Conservation (phyloP, 2,329 filamentous ascomycete genomes). For the Diplodia corticola region DNA sequence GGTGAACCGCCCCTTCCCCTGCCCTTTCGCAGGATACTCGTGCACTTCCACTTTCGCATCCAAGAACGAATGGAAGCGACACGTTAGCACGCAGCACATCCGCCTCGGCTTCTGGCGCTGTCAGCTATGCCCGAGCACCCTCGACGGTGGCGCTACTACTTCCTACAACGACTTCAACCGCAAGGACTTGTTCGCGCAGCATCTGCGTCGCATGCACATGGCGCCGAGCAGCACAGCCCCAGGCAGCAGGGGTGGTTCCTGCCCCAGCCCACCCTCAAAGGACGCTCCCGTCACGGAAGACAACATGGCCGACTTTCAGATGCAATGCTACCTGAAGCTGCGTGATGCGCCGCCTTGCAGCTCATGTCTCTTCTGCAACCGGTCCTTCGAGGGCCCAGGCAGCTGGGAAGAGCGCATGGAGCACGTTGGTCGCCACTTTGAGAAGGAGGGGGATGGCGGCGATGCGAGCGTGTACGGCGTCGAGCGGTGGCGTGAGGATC, state of each 20-base stretch:
- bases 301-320: slow-evolving; percentile 58
- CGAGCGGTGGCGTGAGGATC: slow-evolving; percentile 33
- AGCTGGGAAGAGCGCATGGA: slow-evolving; percentile 86
- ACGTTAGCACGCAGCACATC: slow-evolving; percentile 78
- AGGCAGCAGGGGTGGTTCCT: slow-evolving; percentile 39
- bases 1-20: slow-evolving; percentile 64
- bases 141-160: slow-evolving; percentile 32
- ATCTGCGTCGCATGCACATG: slow-evolving; percentile 82
- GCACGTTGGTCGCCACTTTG: slow-evolving; percentile 79
- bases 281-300: slow-evolving; percentile 46
- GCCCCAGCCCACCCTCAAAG: slow-evolving; percentile 9
- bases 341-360: slow-evolving; percentile 63
- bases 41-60: slow-evolving; percentile 71
- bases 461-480: slow-evolving; percentile 24
- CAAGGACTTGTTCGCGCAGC: slow-evolving; percentile 88
- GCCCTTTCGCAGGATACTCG: slow-evolving; percentile 76
- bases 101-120: slow-evolving; percentile 75
- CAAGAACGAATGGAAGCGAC: slow-evolving; percentile 96
- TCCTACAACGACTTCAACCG: slow-evolving; percentile 74
- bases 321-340: slow-evolving; percentile 60
- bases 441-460: slow-evolving; percentile 49
- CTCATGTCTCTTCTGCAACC: slow-evolving; percentile 65
- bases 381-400: slow-evolving; percentile 60
- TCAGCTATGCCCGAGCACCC: slow-evolving; percentile 56
- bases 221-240: slow-evolving; percentile 41